Evolutionary conservation across 2,329 filamentous ascomycete genomes (phyloP).

Genomic region (Sphaerulina populicola): DNA sequence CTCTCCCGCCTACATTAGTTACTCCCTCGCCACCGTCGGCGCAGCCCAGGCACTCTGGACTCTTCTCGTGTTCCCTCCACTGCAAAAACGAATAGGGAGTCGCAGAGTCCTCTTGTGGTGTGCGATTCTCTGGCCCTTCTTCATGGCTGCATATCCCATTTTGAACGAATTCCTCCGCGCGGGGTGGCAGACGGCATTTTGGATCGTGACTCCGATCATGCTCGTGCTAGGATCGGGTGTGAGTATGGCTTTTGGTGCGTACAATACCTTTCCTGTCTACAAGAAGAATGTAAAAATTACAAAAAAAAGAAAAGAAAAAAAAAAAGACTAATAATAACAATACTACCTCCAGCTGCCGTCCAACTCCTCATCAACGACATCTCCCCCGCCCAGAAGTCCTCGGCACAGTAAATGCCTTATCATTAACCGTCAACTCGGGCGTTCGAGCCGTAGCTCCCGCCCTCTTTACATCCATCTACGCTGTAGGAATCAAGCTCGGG

Average conservation of each 20-base stretch:
- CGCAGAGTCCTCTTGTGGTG: slow-evolving; percentile 55
- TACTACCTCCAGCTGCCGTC: slow-evolving; percentile 42
- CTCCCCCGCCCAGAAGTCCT: slow-evolving; percentile 53
- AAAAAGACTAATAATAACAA: no score
- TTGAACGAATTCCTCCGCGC: slow-evolving; percentile 50
- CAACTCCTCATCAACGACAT: slow-evolving; percentile 70
- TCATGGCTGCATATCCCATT: slow-evolving; percentile 50
- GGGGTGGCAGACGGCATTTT: slow-evolving; percentile 47
- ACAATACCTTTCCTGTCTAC: no score
- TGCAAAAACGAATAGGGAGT: slow-evolving; percentile 60
- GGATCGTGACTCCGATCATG: slow-evolving; percentile 42
- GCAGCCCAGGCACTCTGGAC: slow-evolving; percentile 63
- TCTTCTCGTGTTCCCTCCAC: slow-evolving; percentile 57
- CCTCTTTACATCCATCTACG: slow-evolving; percentile 58
- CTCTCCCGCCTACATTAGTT: slow-evolving; percentile 53
- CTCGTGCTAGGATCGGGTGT: slow-evolving; percentile 54
- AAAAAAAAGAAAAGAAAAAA: no score
- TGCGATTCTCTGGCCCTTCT: slow-evolving; percentile 53
- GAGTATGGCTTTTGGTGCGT: slow-evolving; percentile 57
- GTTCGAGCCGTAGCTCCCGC: slow-evolving; percentile 60
- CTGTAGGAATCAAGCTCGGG: slow-evolving; percentile 55
- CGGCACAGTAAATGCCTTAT: slow-evolving; percentile 63
- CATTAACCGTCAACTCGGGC: slow-evolving; percentile 53
- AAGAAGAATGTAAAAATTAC: no score
- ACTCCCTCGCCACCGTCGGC: slow-evolving; percentile 58